Evolutionary conservation across 495 filamentous ascomycete genomes (phyloP), one percentile per base, ranked within the genome.

Genomic region (Hypoxylon perforatum): DNA sequence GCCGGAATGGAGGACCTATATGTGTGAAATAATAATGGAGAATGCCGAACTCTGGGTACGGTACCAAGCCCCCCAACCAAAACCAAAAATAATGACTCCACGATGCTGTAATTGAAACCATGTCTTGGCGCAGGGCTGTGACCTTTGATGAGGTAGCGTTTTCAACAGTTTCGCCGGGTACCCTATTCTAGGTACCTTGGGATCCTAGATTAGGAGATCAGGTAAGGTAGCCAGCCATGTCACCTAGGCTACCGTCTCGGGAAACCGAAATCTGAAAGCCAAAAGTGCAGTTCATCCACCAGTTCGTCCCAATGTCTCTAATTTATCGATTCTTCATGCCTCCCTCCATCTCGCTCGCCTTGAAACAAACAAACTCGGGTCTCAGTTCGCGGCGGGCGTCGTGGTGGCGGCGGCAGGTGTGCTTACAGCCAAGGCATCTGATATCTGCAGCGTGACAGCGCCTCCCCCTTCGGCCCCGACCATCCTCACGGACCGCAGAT

Each of bases 401-500:
- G 41, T 30, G 14, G 19, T 33, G 18, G 1, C 19, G 12, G 12
- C 17, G 12, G 44, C 18, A 42, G 39, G 28, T 11, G 39, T 39
- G 30, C 53, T 44, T 25, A n/a, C n/a, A n/a, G 23, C 62, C 64
- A 84, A 52, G 36, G 67, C 75, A 48, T 80, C 71, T 30, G 76
- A 52, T 48, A 92, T 74, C 72, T 84, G 80, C 58, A 91, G 73
- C 56, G 78, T 81, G 11, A 87, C n/a, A n/a, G n/a, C 85, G 67
- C 77, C 76, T 30, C 78, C 80, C 47, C 68, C 79, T 41, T 80
- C 80, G 1, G 48, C 61, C 23, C 68, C 71, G 66, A 87, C 80
- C 56, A 91, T 78, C 70, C 80, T 80, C 21, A 97, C 82, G 61
- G 90, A 91, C 35, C 80, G 78, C 79, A 99, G 78, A 76, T 99